Evolutionary conservation across 768 basidiomycete genomes (phyloP), one percentile per base, ranked within the genome.

Genomic region (Tulasnella sp.): DNA sequence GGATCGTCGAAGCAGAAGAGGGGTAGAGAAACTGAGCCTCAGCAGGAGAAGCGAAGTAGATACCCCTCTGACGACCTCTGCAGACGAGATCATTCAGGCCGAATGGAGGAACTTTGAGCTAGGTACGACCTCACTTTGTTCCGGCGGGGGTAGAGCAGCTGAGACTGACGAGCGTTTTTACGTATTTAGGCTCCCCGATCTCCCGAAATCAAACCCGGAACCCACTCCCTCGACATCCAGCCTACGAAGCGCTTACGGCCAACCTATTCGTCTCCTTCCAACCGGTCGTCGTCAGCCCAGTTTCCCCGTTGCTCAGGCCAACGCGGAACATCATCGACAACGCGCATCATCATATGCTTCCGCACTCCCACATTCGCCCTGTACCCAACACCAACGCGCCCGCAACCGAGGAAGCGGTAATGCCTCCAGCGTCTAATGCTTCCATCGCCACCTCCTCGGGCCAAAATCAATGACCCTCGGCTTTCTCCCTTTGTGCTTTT

Each of bases 171-270:
- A n/a, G n/a, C n/a, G n/a, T n/a, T n/a, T n/a, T n/a, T n/a, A n/a
- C n/a, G n/a, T n/a, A n/a, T n/a, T n/a, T 38, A 38, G 56, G 56
- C 19, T 60, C 59, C 23, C 59, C 59, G 17, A 60, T 60, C 9
- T 60, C 59, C 11, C 21, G 59, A 13, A 52, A 30, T 15, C 59
- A 60, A 30, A 60, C 59, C 15, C 55, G 59, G 23, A 60, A 60
- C 52, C 59, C 59, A 24, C 34, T 60, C 23, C 59, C 51, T 44
- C 55, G 59, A 1, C 59, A 60, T 55, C 50, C 59, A 10, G 59
- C 59, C 11, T 60, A 43, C 24, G 59, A 60, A 17, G 32, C 59
- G 19, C 56, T 52, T 32, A 49, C 56, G 27, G 24, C 42, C 44
- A 58, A 58, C 29, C 56, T 58, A 3, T 21, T 58, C 42, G 43